phyloP scores from a whole-genome alignment of 257 asterid genomes.

The Prunella vulgaris region DNA sequence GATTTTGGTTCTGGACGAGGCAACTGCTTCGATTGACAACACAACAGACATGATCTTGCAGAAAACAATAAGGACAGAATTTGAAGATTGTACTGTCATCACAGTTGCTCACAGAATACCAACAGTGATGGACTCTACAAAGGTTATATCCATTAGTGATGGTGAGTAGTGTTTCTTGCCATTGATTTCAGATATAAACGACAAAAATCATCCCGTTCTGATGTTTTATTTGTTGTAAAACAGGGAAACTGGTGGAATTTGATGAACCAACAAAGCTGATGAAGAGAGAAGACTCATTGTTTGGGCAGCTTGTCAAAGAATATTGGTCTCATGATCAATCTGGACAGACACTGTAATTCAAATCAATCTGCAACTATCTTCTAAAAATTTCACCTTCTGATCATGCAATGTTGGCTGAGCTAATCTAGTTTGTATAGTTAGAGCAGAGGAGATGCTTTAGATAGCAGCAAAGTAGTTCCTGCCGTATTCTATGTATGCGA shows the following conservation, averaged over 20 bases:
- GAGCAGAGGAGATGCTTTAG: background rate
- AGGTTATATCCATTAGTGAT: slow-evolving; percentile 83
- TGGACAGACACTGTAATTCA: no score
- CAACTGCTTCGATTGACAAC: slow-evolving; percentile 95
- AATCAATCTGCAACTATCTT: background rate
- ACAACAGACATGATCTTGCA: slow-evolving; percentile 83
- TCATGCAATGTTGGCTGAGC: background rate
- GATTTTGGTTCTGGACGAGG: slow-evolving; percentile 86
- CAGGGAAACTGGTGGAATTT: slow-evolving; percentile 76
- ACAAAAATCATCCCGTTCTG: background rate
- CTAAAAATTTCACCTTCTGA: background rate
- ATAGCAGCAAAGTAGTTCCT: background rate
- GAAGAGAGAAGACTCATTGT: slow-evolving; percentile 68
- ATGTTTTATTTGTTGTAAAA: background rate
- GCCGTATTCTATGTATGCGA: no score
- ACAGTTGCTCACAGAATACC: slow-evolving; percentile 97
- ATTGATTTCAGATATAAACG: background rate
- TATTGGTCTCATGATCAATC: slow-evolving; percentile 63
- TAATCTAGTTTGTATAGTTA: background rate
- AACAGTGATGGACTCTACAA: slow-evolving; percentile 92
- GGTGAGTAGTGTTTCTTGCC: slow-evolving; percentile 42
- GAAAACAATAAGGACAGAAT: slow-evolving; percentile 78
- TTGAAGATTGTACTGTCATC: slow-evolving; percentile 75
- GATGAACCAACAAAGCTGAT: slow-evolving; percentile 78
- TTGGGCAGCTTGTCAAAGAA: slow-evolving; percentile 80